phyloP scores from a whole-genome alignment of 805 yeast species.

The Saccharomycopsis guyanensis region DNA sequence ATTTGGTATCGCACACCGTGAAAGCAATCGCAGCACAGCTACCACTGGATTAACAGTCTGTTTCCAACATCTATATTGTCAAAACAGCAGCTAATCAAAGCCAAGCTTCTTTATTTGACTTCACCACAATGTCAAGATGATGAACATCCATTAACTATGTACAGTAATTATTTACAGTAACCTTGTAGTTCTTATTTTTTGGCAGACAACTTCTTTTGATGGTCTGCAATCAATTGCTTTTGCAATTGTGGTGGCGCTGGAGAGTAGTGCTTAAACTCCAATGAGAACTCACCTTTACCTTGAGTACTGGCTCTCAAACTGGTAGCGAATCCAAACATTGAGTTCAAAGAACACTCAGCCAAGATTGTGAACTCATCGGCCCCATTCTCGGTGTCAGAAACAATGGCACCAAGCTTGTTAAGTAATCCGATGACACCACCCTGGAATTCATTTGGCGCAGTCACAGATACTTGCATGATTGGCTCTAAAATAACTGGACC shows the following conservation, averaged over 20 bases:
- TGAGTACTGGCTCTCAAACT: slow-evolving; percentile 93
- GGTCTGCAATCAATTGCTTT: slow-evolving; percentile 80
- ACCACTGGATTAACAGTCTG: too few species aligned
- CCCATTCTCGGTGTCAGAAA: slow-evolving; percentile 88
- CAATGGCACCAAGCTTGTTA: slow-evolving; percentile 88
- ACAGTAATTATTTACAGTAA: too few species aligned
- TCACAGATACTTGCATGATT: slow-evolving; percentile 85
- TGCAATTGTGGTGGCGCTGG: slow-evolving; percentile 90
- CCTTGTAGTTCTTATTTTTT: slow-evolving; percentile 30
- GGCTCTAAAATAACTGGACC: slow-evolving; percentile 92
- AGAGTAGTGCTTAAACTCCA: slow-evolving; percentile 89
- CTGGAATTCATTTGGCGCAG: slow-evolving; percentile 96
- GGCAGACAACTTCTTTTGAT: slow-evolving; percentile 47
- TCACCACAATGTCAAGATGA: too few species aligned
- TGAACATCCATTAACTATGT: too few species aligned
- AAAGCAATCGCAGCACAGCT: too few species aligned
- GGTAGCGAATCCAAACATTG: slow-evolving; percentile 95
- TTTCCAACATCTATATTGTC: too few species aligned
- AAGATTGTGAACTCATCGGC: slow-evolving; percentile 88
- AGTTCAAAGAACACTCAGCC: slow-evolving; percentile 94
- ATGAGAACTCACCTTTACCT: slow-evolving; percentile 96
- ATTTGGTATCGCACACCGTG: too few species aligned
- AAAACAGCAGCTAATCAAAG: too few species aligned
- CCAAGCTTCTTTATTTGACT: too few species aligned
- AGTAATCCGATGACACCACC: slow-evolving; percentile 84